Percentiles rank a stretch among this genome's conserved stretches.
phyloP scores from a whole-genome alignment of 2,329 filamentous ascomycete genomes.

The Mycocentrospora acerina region DNA sequence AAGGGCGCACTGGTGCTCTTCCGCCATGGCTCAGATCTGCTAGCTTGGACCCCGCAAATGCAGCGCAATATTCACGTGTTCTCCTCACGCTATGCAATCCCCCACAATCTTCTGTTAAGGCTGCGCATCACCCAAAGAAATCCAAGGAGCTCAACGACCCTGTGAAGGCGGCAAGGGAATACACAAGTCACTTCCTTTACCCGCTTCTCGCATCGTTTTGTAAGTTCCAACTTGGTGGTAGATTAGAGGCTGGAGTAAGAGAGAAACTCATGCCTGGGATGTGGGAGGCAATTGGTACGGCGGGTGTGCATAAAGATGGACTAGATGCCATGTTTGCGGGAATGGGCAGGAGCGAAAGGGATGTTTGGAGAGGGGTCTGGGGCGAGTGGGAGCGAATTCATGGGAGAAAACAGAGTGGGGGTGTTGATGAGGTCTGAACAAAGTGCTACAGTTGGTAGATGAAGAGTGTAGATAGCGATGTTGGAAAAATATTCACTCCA shows the following conservation, averaged over 20 bases:
- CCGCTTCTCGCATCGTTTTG: slow-evolving; percentile 61
- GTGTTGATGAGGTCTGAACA: slow-evolving; percentile 2
- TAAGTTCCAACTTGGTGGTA: slow-evolving; percentile 51
- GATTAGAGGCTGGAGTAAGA: slow-evolving; percentile 55
- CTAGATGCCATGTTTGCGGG: slow-evolving; percentile 43
- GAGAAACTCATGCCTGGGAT: slow-evolving; percentile 60
- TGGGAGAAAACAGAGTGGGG: slow-evolving; percentile 22
- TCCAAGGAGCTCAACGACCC: slow-evolving; percentile 56
- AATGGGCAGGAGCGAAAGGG: slow-evolving; percentile 32
- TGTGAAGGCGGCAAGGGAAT: slow-evolving; percentile 59
- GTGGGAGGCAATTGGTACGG: slow-evolving; percentile 42
- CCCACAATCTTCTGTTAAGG: slow-evolving; percentile 57
- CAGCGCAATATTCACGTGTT: slow-evolving; percentile 55
- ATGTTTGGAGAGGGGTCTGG: slow-evolving; percentile 42
- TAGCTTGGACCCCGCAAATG: slow-evolving; percentile 46
- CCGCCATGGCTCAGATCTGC: slow-evolving; percentile 34
- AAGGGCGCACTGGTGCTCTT: slow-evolving; percentile 25
- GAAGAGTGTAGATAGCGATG: no score
- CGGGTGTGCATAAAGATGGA: slow-evolving; percentile 30
- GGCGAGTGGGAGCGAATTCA: slow-evolving; percentile 36
- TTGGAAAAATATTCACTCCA: neutral
- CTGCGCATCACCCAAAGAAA: slow-evolving; percentile 25
- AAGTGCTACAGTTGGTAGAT: no score
- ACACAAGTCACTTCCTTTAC: slow-evolving; percentile 59
- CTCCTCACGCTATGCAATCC: slow-evolving; percentile 64